These are phyloP conservation scores for Dendrobium chrysotoxum DNA, from an alignment of 106 monocot genomes.

Conservation along the genomic window DNA sequence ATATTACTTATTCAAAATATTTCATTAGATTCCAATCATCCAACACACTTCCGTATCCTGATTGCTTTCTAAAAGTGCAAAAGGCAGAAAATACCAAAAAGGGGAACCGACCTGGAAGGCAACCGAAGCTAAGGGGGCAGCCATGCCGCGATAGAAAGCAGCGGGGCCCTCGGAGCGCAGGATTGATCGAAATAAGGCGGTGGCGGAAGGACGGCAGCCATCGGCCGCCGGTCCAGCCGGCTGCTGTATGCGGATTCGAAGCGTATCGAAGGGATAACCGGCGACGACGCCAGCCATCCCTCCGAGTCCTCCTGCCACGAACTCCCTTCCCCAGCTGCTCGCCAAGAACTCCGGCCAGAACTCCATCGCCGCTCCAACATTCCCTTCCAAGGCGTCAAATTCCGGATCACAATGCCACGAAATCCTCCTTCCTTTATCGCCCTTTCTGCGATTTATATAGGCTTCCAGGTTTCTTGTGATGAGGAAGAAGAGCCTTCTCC, in stretches of 20 bases:
- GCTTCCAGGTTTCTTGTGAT: background rate
- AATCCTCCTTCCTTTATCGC: background rate
- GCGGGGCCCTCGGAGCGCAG: conserved; percentile 64
- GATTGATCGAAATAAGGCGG: conserved; percentile 53
- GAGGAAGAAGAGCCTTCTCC: conserved; percentile 2
- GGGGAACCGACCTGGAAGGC: conserved; percentile 57
- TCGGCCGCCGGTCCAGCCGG: conserved; percentile 14
- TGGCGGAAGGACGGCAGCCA: conserved; percentile 26
- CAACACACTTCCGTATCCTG: no score
- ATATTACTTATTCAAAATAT: background rate
- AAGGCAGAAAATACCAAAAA: background rate
- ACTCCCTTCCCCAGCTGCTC: conserved; percentile 86
- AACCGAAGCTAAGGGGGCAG: conserved; percentile 78
- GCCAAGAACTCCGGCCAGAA: conserved; percentile 97
- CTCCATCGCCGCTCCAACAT: conserved; percentile 58
- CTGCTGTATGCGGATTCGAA: conserved; percentile 79
- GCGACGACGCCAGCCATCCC: conserved; percentile 91
- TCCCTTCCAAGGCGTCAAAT: background rate
- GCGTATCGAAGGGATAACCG: conserved; percentile 87
- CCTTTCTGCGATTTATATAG: background rate
- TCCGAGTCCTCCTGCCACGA: conserved; percentile 84
- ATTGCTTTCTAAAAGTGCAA: background rate
- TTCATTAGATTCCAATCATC: background rate
- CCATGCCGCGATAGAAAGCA: conserved; percentile 88
- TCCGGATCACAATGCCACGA: no score